Conservation (phyloP, 257 asterid species). For the Fraxinus cuspidata region DNA sequence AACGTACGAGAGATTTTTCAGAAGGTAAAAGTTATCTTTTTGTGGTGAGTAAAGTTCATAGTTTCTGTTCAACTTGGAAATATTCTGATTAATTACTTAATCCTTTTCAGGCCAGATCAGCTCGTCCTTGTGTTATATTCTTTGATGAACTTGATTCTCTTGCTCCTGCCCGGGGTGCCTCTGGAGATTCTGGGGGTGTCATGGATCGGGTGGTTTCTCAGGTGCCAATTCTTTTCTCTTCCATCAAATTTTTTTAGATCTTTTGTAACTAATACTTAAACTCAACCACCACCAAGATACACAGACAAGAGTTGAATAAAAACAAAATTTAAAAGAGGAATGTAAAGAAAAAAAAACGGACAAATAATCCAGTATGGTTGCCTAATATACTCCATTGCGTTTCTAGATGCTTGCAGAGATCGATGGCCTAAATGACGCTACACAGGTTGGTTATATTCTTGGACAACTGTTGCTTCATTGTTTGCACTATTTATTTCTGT, state of each 20-base stretch:
- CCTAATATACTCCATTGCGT: conserved; percentile 26
- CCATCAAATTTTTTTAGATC: conserved; percentile 5
- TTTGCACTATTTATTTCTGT: conserved; percentile 9
- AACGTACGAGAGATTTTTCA: conserved; percentile 91
- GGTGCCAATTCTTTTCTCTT: conserved; percentile 41
- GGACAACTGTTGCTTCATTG: neutral
- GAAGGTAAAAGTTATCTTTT: conserved; percentile 56
- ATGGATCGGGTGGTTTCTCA: conserved; percentile 99
- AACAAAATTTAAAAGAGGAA: neutral
- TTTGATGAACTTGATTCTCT: conserved; percentile 98
- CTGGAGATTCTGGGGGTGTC: conserved; percentile 99
- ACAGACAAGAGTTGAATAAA: neutral
- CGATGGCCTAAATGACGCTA: conserved; percentile 87
- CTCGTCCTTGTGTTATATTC: conserved; percentile 97
- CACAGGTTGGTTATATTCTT: conserved; percentile 58
- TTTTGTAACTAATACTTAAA: neutral
- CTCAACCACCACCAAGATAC: neutral
- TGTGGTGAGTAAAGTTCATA: neutral
- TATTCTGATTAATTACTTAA: conserved; percentile 20
- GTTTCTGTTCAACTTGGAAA: neutral
- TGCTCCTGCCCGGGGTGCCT: conserved; percentile 98
- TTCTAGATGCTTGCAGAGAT: conserved; percentile 96
- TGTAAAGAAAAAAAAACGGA: neutral
- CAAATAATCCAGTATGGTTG: neutral
- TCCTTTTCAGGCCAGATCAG: conserved; percentile 83